phyloP scores from a whole-genome alignment of 176 grass and related monocot species.

The Sorghum bicolor region Sorghum_bicolor_NCBIv3 NC_012878.2:50224501-50225000 shows the following conservation, averaged over 20 bases:
- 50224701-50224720: slow-evolving; percentile 45
- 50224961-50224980: background rate
- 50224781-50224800: slow-evolving; percentile 82
- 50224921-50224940: background rate
- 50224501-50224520: slow-evolving; percentile 56
- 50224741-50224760: slow-evolving; percentile 85
- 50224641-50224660: background rate
- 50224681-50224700: slow-evolving; percentile 69
- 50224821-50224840: slow-evolving; percentile 16
- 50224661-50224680: background rate
- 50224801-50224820: slow-evolving; percentile 63
- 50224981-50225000: background rate
- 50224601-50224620: slow-evolving; percentile 14
- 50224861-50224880: background rate
- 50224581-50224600: slow-evolving; percentile 36
- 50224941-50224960: background rate
- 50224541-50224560: slow-evolving; percentile 78
- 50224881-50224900: background rate
- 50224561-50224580: slow-evolving; percentile 85
- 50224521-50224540: slow-evolving; percentile 85
- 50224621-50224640: slow-evolving; percentile 6
- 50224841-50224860: background rate
- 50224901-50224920: background rate
- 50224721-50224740: slow-evolving; percentile 77
- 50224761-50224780: slow-evolving; percentile 72